Base-by-base conservation (phyloP, 768 basidiomycete genomes). In the Agrocybe chaxingu region DNA sequence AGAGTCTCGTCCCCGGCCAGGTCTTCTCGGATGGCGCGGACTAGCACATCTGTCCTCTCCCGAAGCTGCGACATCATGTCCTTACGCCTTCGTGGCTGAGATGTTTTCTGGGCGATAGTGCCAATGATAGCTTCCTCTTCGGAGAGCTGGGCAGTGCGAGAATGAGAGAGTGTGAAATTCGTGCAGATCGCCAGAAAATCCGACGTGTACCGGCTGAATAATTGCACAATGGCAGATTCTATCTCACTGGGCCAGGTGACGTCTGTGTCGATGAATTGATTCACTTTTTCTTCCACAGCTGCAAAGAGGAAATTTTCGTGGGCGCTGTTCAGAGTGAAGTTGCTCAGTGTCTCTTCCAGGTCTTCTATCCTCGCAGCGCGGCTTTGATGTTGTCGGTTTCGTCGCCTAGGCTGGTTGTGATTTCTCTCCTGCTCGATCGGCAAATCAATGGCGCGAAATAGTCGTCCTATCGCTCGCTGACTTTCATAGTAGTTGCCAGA, bases 71-170 rank as follows among this genome's bases (percentile, higher is more conserved):
- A 68, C 57, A 83, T 85, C 33, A 72, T 59, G 34, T 84, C 78
- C 51, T 66, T 73, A 18, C 84, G 71, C 50, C 68, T 72, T 7
- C 80, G 72, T 9, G 77, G 75, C 56, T 86, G 81, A 0, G 82
- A 78, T 9, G 73, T 79, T 51, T 83, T 82, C 13, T 83, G 82
- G 0, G 78, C 69, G 51, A 87, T 87, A 0, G 85, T 85, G 0
- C 87, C 86, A 12, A 86, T 63, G 2, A 84, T 65, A 0, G 77
- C 82, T 61, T 87, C 87, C 59, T 80, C 84, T 57, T 87, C 84
- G 8, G 77, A 77, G 1, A 86, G 66, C 45, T 70, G 67, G 1
- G 71, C 67, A 3, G 63, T 66, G 29, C 68, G 70, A n/a, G 61
- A 57, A 44, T 69, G 66, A 2, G 76, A 79, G 0, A 84, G 65